Base-by-base conservation (phyloP, 306 rosid species). In the Gleditsia sinensis region DNA sequence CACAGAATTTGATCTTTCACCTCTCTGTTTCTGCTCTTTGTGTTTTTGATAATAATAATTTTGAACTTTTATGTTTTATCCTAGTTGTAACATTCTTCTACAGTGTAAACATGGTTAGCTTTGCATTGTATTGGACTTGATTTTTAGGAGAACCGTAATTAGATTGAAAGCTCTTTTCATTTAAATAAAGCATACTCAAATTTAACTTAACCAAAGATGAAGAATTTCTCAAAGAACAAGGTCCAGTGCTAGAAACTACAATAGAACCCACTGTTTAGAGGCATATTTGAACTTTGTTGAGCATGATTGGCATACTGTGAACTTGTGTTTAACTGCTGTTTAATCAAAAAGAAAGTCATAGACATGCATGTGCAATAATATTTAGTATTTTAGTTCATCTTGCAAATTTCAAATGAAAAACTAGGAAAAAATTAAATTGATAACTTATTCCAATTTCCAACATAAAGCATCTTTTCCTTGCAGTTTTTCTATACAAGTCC, bases 401-500 rank as follows among this genome's bases (percentile, higher is more conserved):
- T n/a, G n/a, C n/a, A n/a, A n/a, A n/a, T n/a, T n/a, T n/a, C n/a
- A n/a, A n/a, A n/a, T n/a, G n/a, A n/a, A n/a, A n/a, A n/a, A n/a
- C n/a, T n/a, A n/a, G n/a, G n/a, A n/a, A n/a, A n/a, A n/a, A 16
- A 11, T 56, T 57, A 36, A 30, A 50, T 62, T 72, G 67, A 6
- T 70, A 60, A 66, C 7, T 43, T 45, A 32, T 14, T 25, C 36
- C 45, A 58, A 56, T 43, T 63, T 76, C 56, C 6, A 64, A 50
- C 64, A 67, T 40, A 49, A 27, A 58, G 64, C 59, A 24, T 28
- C 36, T 28, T 75, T 49, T 76, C 60, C 40, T 23, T 72, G 85
- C 91, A 92, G 98, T 92, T 92, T 83, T 92, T 92, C 86, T 73
- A 19, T 84, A 64, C 88, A 19, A 88, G 80, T 75, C 98, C 96